Base-by-base conservation (phyloP, 2,329 filamentous ascomycete species). In the Penicillium sp. region DNA sequence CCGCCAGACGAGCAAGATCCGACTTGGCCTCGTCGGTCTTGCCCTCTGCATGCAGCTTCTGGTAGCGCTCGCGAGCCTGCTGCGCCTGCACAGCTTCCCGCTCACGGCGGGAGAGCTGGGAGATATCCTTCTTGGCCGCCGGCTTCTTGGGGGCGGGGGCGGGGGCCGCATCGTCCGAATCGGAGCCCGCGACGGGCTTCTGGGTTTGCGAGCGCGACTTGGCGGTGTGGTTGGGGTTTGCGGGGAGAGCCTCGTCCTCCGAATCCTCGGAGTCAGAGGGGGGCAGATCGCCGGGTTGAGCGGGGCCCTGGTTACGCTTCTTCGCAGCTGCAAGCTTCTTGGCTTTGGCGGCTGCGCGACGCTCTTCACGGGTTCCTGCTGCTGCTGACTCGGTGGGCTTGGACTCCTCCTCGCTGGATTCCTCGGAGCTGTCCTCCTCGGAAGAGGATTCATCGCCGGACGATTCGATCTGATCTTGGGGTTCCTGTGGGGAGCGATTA, bases 1-100 rank as follows among this genome's bases (percentile, higher is more conserved):
- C 71, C 72, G 81, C 86, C 67, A 99, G 77, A 52, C 94, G 84
- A 55, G 91, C 93, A 63, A 97, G 70, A 75, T 99, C 94, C 5
- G 90, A 88, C 72, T 90, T 88, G 45, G 93, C 92, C 81, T 97
- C 90, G 57, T 99, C 94, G 42, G 94, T 97, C 85, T 97, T 97
- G 67, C 93, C 93, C 69, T 92, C 89, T 53, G 92, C 90, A 68
- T 97, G 93, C 66, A 97, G 75, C 77, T 95, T 96, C 80, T 91
- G 84, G 70, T 96, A 97, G 63, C 87, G 83, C 79, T 96, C 92
- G 73, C 92, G 92, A 29, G 90, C 91, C 71, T 93, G 89, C 59
- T 88, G 87, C 1, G 92, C 92, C 77, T 96, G 89, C 32, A 94
- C 69, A 2, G 92, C 89, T 78, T 97, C 88, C 18, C 86, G 78